Evolutionary conservation across 352 stramenopile genomes (phyloP).

Genomic region (Lagenidium sp.): DNA sequence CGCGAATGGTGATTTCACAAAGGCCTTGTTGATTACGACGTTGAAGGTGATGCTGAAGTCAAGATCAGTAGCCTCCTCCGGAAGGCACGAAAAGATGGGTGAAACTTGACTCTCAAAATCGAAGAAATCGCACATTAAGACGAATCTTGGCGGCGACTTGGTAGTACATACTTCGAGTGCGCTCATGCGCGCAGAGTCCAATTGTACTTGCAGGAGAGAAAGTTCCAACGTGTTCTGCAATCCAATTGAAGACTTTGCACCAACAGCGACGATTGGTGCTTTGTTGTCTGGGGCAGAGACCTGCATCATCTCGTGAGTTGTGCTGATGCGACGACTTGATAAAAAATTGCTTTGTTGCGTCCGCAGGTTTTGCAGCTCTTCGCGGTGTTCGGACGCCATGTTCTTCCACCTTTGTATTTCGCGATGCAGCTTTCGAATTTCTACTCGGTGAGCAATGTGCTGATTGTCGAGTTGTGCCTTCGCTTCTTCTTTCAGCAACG

Average conservation of each 20-base stretch:
- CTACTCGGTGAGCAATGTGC: background rate
- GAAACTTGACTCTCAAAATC: slow-evolving; percentile 34
- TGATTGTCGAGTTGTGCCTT: background rate
- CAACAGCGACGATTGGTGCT: background rate
- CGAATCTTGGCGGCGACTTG: too few species aligned
- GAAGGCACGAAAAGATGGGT: slow-evolving; percentile 13
- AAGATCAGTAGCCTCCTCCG: background rate
- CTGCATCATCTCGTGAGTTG: too few species aligned
- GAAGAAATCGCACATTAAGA: slow-evolving; percentile 30
- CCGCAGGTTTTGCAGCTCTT: too few species aligned
- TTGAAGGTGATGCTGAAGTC: slow-evolving; percentile 30
- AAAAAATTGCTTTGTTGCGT: too few species aligned
- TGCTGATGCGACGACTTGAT: too few species aligned
- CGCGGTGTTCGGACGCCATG: too few species aligned
- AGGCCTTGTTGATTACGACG: slow-evolving; percentile 11
- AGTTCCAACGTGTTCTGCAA: too few species aligned
- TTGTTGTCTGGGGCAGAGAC: background rate
- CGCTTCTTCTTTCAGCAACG: background rate
- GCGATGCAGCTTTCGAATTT: too few species aligned
- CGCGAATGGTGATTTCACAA: slow-evolving; percentile 12
- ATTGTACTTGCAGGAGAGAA: too few species aligned
- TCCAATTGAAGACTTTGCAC: background rate
- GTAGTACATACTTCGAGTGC: too few species aligned
- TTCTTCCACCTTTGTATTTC: too few species aligned
- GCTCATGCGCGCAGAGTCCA: too few species aligned